phyloP scores from a whole-genome alignment of 1,284 basidiomycete species.

The Ustilago hordei region DNA sequence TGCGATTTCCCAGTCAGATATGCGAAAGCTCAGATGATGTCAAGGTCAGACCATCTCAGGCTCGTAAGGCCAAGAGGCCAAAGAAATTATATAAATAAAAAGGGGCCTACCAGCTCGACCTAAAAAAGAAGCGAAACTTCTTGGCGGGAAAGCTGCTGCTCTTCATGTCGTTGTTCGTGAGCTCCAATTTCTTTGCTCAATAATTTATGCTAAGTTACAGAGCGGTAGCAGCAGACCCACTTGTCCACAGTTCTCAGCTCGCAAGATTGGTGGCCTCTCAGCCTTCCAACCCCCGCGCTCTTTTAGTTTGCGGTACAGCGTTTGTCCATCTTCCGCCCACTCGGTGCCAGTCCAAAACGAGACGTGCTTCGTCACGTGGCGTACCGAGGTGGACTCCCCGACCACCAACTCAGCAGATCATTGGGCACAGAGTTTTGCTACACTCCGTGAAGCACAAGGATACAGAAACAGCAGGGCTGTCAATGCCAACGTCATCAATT shows the following conservation, averaged over 20 bases:
- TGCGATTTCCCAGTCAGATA: neutral
- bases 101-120: slow-evolving; percentile 1
- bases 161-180: neutral
- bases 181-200: neutral
- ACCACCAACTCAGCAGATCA: neutral
- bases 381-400: no score
- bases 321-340: neutral
- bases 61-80: neutral
- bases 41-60: neutral
- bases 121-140: slow-evolving; percentile 15
- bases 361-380: no score
- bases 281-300: no score
- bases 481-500: neutral
- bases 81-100: neutral
- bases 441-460: neutral
- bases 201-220: no score
- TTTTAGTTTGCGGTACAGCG: neutral
- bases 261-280: neutral
- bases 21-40: slow-evolving; percentile 1
- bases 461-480: neutral
- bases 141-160: slow-evolving; percentile 2
- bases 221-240: neutral
- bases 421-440: neutral
- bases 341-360: no score
- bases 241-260: neutral